A percentile compares a stretch with the other conserved stretches of the same genome.
Evolutionary conservation across 106 monocot genomes (phyloP).

Genomic region (Dactylorhiza incarnata): DNA sequence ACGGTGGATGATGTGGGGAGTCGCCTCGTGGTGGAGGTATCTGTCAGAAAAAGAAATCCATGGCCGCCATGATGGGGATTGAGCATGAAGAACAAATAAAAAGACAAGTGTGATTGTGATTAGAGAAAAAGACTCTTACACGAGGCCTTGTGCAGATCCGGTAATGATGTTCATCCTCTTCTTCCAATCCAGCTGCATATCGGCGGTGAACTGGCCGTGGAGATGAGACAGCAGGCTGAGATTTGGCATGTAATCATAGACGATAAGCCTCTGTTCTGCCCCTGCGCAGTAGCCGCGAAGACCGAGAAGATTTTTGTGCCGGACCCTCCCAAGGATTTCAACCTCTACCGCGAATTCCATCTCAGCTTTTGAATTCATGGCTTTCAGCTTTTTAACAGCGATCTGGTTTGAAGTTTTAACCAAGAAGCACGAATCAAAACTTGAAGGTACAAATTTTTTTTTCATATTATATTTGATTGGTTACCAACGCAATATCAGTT

Average conservation of each 20-base stretch:
- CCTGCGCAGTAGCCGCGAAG: conserved; percentile 43
- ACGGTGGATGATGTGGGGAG: conserved; percentile 49
- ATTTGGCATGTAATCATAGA: conserved; percentile 69
- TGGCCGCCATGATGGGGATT: too few species aligned
- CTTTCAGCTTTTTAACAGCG: conserved; percentile 62
- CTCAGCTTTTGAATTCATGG: conserved; percentile 40
- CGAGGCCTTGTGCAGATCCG: conserved; percentile 37
- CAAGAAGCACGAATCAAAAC: neutral
- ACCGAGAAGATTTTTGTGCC: conserved; percentile 50
- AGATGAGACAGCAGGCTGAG: conserved; percentile 50
- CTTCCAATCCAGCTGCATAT: conserved; percentile 34
- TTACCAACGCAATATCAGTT: too few species aligned
- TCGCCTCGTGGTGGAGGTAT: conserved; percentile 46
- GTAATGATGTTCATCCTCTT: conserved; percentile 31
- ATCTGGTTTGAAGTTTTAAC: conserved; percentile 20
- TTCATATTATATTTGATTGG: too few species aligned
- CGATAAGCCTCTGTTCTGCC: conserved; percentile 39
- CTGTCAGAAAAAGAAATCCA: conserved; percentile 1
- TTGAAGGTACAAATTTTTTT: neutral
- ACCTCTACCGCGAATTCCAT: conserved; percentile 56
- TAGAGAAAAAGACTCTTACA: conserved; percentile 11
- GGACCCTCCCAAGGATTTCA: conserved; percentile 40
- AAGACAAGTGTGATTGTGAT: too few species aligned
- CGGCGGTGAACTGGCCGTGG: conserved; percentile 33
- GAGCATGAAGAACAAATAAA: too few species aligned